Evolutionary conservation across 805 yeast genomes (phyloP), one percentile per base, ranked within the genome.

Genomic region (Yamadazyma laniorum): DNA sequence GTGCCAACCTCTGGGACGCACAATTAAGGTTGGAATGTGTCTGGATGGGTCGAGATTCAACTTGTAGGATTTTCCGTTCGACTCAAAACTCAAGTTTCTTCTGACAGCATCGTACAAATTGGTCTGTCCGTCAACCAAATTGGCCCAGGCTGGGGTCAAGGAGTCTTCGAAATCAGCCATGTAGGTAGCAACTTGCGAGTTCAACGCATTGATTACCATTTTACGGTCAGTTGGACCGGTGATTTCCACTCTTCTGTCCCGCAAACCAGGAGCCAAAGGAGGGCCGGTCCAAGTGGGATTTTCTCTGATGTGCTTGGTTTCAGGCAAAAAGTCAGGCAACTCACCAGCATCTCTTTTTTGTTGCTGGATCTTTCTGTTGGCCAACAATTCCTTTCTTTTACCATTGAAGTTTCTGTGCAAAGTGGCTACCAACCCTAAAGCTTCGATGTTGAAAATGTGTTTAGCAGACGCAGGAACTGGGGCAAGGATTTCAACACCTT

Each of bases 1-100:
- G 60, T 85, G 95, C 90, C 91, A 84, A 35, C 95, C 93, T 69
- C 95, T 76, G 56, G 95, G 95, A 69, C 95, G 77, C 40, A 84
- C 89, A 58, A 85, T 82, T 58, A 85, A 65, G 30, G 89, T 85
- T 44, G 91, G 91, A 36, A 82, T 70, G 55, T 80, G 80, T 58
- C 74, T 72, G 39, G 71, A 74, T 40, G 69, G 69, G 43, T 66
- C 67, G 52, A 55, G 63, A 52, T 72, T 63, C 52, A 71, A 66
- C 44, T 56, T 52, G 52, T 71, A 70, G 38, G 53, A 53, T 67
- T 79, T 61, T 45, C 70, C 70, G 53, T 72, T 64, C 51, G 72
- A 48, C 16, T 49, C 52, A 45, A 50, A 64, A 26, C 51, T 19
- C 53, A 85, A 73, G 54, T 80, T 75, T 56, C 79, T 74, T 63